Base-by-base conservation (phyloP, 2,329 filamentous ascomycete species). In the Apiospora arundinis region DNA sequence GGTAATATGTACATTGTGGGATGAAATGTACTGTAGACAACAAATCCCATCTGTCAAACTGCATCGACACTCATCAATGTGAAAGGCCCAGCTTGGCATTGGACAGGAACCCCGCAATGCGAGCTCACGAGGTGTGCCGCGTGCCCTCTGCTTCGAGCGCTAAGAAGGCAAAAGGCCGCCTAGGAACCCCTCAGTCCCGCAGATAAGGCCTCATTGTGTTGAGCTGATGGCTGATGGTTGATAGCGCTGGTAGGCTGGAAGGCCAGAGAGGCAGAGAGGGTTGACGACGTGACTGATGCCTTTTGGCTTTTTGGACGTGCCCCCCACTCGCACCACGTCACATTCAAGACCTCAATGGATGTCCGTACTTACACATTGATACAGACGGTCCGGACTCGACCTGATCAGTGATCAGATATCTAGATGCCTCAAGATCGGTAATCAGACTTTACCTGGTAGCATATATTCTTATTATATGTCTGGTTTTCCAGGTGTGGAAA, bases 81-180 rank as follows among this genome's bases (percentile, higher is more conserved):
- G 49, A 56, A 16, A 28, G 49, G 5, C 49, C 23, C 12, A 56
- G 49, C 25, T 60, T 37, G 52, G 28, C 52, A 52, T 52, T 52
- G 48, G 48, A n/a, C 18, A 63, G 40, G 37, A 63, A 63, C 56
- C 56, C 56, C 56, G 56, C 56, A 63, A 63, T 14, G 32, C 18
- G 56, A 12, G 56, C 56, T 63, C 32, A 63, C 56, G 32, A 63
- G 56, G 56, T n/a, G 56, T 63, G 56, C 56, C 56, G 56, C 56
- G 56, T 63, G 56, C 56, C 32, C n/a, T 2, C 21, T 40, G 21
- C 56, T n/a, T n/a, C 9, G 56, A 63, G 28, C 56, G 21, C 56
- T 63, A 63, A 40, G 28, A 21, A 63, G 56, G 28, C 52, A 37
- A 18, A 60, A 60, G 25, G 42, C 12, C 48, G 52, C 56, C 56